Percentiles rank a stretch among this genome's conserved stretches.
These are phyloP conservation scores for Pichia membranifaciens DNA, from an alignment of 805 yeast species.

Conservation along the genomic window DNA sequence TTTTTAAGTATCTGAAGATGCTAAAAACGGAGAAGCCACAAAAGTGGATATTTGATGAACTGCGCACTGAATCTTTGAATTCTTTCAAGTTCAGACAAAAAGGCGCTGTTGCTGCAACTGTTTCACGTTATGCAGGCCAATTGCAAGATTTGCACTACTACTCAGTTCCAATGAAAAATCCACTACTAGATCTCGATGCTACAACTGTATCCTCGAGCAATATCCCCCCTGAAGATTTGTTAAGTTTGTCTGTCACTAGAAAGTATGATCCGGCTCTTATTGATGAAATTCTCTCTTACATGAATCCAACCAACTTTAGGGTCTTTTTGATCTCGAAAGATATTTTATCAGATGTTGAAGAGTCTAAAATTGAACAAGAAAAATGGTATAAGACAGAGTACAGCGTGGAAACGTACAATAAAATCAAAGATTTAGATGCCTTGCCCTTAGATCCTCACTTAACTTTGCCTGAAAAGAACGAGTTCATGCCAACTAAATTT, in stretches of 20 bases:
- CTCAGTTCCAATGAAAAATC: conserved; percentile 19
- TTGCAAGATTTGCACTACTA: conserved; percentile 24
- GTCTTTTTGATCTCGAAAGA: conserved; percentile 48
- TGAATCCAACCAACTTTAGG: conserved; percentile 58
- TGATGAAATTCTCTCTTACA: conserved; percentile 39
- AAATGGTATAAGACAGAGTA: conserved; percentile 92
- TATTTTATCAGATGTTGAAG: conserved; percentile 25
- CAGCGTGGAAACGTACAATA: conserved; percentile 35
- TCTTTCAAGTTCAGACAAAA: conserved; percentile 80
- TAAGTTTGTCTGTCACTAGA: conserved; percentile 50
- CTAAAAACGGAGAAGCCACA: conserved; percentile 55
- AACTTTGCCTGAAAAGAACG: conserved; percentile 62
- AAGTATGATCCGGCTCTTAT: conserved; percentile 55
- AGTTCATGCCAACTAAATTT: conserved; percentile 77
- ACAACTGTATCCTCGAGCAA: conserved; percentile 14
- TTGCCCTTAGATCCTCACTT: conserved; percentile 34
- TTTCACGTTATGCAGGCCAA: conserved; percentile 39
- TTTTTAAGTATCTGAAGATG: conserved; percentile 72
- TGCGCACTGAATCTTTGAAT: conserved; percentile 59
- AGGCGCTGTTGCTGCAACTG: conserved; percentile 63
- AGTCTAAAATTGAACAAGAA: conserved; percentile 42
- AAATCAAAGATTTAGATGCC: conserved; percentile 32
- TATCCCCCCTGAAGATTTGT: conserved; percentile 60
- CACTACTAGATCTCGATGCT: conserved; percentile 7
- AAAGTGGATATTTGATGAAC: conserved; percentile 75